Base-by-base conservation (phyloP, 129 eudicot species). In the Flaveria trinervia region DNA sequence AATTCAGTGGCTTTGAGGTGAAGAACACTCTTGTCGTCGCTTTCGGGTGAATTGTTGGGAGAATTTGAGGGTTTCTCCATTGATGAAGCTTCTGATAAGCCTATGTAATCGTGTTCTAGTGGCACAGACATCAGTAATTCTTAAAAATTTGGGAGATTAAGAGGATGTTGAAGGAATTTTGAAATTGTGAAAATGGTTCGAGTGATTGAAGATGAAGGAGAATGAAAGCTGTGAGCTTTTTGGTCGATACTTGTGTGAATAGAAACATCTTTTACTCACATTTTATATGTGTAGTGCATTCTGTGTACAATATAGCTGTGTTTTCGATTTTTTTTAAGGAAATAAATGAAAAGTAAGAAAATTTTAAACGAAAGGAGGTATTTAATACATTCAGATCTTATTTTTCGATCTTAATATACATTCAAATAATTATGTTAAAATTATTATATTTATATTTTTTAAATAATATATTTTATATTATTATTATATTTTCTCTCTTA, bases 1-100 rank as follows among this genome's bases (percentile, higher is more conserved):
- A 95, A 84, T 83, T 95, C 96, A 39, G 99, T 95, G 73, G 87
- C 91, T 77, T 82, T 92, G 8, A 92, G 86, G 82, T 90, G 84
- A 23, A 90, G 79, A 78, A 55, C 60, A 45, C 9, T 82, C 13
- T 65, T 82, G 6, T 82, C 77, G 43, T 71, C 83, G 23, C 48
- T 22, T 72, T 83, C 85, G 9, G 83, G 41, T 70, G 49, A 30
- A 52, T 71, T 12, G 28, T 67, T 68, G 48, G 74, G 41, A n/a
- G 74, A 67, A 8, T 76, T 81, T 28, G 84, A 65, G 33, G 74
- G 49, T 80, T 79, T 78, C n/a, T 78, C 92, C 86, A 80, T 74
- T 65, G 79, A 69, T 52, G 83, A 73, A 81, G 84, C 44, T 74
- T 84, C 88, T 75, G 90, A 72, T 82, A 90, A 83, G 61, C 92